Conservation (phyloP, 805 yeast genomes). For the Saccharomycopsis malanga region DNA sequence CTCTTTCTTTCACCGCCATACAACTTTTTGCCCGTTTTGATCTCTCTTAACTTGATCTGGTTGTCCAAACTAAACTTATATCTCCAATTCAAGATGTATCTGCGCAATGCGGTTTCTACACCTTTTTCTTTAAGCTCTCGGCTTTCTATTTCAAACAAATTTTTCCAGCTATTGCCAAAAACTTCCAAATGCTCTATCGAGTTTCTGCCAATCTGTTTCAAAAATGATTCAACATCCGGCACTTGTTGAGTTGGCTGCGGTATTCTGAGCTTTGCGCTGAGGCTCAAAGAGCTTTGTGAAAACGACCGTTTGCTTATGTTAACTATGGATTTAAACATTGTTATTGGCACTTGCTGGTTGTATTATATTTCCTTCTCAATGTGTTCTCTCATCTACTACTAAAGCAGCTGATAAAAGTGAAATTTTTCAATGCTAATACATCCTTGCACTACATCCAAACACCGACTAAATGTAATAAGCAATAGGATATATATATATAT, state of each 20-base stretch:
- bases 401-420: not conserved
- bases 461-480: too few relatives aligned
- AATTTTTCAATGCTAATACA: not conserved
- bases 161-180: constrained; percentile 68
- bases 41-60: constrained; percentile 43
- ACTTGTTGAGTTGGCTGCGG: constrained; percentile 48
- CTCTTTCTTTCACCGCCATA: constrained; percentile 85
- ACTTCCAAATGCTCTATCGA: constrained; percentile 57
- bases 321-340: not conserved
- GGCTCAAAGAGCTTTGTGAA: constrained; percentile 1
- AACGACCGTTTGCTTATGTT: constrained; percentile 7
- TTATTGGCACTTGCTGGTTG: too few relatives aligned
- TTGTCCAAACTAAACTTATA: constrained; percentile 39
- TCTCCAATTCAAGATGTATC: constrained; percentile 67
- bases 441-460: too few relatives aligned
- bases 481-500: too few relatives aligned
- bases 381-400: not conserved
- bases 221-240: constrained; percentile 68
- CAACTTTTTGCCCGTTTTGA: constrained; percentile 61
- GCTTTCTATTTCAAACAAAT: constrained; percentile 52
- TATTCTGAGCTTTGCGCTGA: constrained; percentile 20
- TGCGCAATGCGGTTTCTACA: constrained; percentile 61
- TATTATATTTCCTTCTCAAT: not conserved
- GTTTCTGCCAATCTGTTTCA: constrained; percentile 73
- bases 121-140: constrained; percentile 65